Conservation (phyloP, 441 rosid genomes). For the Bocquillonia castaneifolia region DNA sequence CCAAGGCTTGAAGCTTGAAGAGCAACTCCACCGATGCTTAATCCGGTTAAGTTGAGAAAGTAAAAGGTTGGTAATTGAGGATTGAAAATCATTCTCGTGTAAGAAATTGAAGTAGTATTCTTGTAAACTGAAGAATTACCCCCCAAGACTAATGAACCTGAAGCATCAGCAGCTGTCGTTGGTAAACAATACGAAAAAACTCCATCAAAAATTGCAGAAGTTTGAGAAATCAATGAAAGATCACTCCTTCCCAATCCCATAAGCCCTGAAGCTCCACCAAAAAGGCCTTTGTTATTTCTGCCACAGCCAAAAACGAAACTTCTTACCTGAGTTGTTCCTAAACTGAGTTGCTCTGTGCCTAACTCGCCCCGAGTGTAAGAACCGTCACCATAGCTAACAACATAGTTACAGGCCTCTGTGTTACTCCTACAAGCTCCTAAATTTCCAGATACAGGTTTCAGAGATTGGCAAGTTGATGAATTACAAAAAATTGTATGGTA, state of each 20-base stretch:
- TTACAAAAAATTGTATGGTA: conserved; percentile 51
- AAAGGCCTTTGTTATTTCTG: conserved; percentile 63
- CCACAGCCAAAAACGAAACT: conserved; percentile 80
- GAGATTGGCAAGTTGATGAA: conserved; percentile 62
- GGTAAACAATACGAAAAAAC: conserved; percentile 91
- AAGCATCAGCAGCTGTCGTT: conserved; percentile 46
- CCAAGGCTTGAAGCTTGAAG: conserved; percentile 41
- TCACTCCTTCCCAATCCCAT: conserved; percentile 81
- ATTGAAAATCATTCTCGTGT: conserved; percentile 56
- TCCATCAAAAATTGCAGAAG: conserved; percentile 48
- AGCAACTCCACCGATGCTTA: conserved; percentile 54
- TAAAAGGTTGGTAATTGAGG: conserved; percentile 67
- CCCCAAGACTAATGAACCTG: conserved; percentile 78
- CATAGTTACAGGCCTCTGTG: conserved; percentile 51
- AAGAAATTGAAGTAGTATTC: conserved; percentile 56
- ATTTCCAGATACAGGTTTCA: conserved; percentile 47
- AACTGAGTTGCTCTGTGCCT: conserved; percentile 46
- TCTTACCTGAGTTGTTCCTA: conserved; percentile 39
- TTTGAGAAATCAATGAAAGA: conserved; percentile 66
- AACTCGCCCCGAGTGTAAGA: conserved; percentile 78
- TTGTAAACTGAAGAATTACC: conserved; percentile 51
- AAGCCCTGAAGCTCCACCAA: conserved; percentile 84
- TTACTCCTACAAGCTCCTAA: conserved; percentile 44
- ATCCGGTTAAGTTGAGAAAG: conserved; percentile 69
- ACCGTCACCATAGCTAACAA: conserved; percentile 80